Base-by-base conservation (phyloP, 257 asterid species). In the Nicotiana sylvestris region DNA sequence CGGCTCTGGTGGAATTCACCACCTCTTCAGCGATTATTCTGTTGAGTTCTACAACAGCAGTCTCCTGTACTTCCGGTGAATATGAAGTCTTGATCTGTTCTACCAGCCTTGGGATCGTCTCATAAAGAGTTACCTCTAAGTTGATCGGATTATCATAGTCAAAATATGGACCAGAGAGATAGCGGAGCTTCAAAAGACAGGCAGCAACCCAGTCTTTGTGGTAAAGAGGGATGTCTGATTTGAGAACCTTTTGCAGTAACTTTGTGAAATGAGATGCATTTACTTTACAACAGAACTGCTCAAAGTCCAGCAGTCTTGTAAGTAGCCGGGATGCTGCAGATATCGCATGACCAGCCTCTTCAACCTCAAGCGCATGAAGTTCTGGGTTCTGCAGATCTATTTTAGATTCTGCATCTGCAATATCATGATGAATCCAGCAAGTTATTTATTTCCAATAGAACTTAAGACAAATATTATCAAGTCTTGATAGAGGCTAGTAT, bases 121-220 rank as follows among this genome's bases (percentile, higher is more conserved):
- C 97, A 15, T 95, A 85, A n/a, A 93, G 90, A 15, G 89, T 89
- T 78, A 95, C 95, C 60, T 95, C 98, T 61, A 83, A 30, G 53
- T 81, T 89, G n/a, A 93, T 85, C 12, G 91, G 88, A 81, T 91
- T 87, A 56, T 84, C 92, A 6, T 78, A 30, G 82, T 85, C 89
- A 6, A 70, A 78, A 78, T 80, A 72, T 12, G 81, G 86, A 25
- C 88, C 85, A 1, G 90, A 87, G 61, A 85, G 68, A 43, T 90
- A 85, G 87, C 87, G 77, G 68, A 94, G 94, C 83, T 92, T 94
- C 21, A 93, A 89, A 9, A 93, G 93, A 86, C 91, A 93, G 81
- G 98, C 95, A 61, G 97, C 98, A 12, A 94, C 92, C 92, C 93
- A 91, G 6, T 93, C 93, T 81, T 93, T 94, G 92, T 88, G 37